A percentile compares a stretch with the other conserved stretches of the same genome.
Evolutionary conservation across 208 protist genomes (phyloP).

Genomic region (Naegleria fowleri): DNA sequence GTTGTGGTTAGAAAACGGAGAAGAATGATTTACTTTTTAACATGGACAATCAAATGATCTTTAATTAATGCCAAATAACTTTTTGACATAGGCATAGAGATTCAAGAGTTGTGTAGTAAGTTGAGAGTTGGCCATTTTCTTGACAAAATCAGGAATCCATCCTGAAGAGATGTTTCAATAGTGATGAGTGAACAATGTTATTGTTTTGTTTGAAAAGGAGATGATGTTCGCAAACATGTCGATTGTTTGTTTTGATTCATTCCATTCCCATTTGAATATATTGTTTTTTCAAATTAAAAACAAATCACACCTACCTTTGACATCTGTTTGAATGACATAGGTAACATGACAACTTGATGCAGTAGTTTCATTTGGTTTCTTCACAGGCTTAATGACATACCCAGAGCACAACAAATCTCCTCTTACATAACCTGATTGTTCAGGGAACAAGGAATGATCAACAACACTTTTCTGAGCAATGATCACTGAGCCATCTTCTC

Average conservation of each 20-base stretch:
- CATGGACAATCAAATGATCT: too few species aligned
- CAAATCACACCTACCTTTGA: neutral
- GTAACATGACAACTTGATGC: neutral
- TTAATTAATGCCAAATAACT: neutral
- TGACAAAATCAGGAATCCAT: slow-evolving; percentile 9
- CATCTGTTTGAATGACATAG: slow-evolving; percentile 2
- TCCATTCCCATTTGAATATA: too few species aligned
- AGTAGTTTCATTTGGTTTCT: neutral
- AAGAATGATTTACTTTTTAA: too few species aligned
- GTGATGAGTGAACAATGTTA: too few species aligned
- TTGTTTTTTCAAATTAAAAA: too few species aligned
- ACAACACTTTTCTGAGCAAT: neutral
- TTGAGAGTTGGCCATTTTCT: neutral
- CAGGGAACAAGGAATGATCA: neutral
- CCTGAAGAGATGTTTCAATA: too few species aligned
- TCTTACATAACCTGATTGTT: neutral
- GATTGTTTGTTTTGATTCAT: too few species aligned
- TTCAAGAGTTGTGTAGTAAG: neutral
- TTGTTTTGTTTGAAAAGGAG: neutral
- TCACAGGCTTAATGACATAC: neutral
- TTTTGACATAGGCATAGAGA: neutral
- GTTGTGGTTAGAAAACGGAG: too few species aligned
- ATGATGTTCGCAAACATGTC: too few species aligned
- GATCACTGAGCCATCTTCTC: neutral
- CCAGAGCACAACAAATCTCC: neutral